A percentile compares a stretch with the other conserved stretches of the same genome.
Evolutionary conservation across 78 protist genomes (phyloP).

Genomic region (Chrysochromulina parva): DNA sequence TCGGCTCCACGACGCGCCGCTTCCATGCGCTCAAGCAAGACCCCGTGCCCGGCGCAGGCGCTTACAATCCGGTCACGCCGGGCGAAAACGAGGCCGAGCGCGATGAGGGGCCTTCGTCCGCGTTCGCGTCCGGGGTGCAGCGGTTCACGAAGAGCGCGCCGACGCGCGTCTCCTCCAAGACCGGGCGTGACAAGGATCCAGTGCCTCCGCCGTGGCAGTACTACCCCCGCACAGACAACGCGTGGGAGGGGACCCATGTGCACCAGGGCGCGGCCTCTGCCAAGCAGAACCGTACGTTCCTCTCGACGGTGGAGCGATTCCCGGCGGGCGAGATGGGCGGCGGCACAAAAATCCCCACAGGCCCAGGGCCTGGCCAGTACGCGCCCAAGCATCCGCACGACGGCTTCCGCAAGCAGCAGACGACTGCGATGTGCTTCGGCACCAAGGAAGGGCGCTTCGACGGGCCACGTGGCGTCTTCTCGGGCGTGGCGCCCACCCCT

Average conservation of each 20-base stretch:
- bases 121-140: not conserved
- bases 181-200: not conserved
- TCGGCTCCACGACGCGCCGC: conserved; percentile 10
- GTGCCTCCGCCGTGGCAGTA: not conserved
- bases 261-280: not conserved
- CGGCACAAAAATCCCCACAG: not conserved
- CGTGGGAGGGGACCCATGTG: not conserved
- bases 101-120: not conserved
- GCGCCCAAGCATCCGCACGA: not conserved
- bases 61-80: not conserved
- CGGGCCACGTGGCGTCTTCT: not conserved
- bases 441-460: not conserved
- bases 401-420: not conserved
- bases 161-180: not conserved
- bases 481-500: not conserved
- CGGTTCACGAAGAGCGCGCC: not conserved
- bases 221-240: not conserved
- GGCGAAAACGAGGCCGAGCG: not conserved
- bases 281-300: too few species aligned
- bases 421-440: not conserved
- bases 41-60: not conserved
- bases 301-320: not conserved
- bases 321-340: not conserved
- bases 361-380: not conserved
- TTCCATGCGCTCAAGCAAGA: not conserved